A percentile compares a stretch with the other conserved stretches of the same genome.
These are phyloP conservation scores for Cicer yamashitae DNA, from an alignment of 306 rosid genomes.

Conservation along the genomic window DNA sequence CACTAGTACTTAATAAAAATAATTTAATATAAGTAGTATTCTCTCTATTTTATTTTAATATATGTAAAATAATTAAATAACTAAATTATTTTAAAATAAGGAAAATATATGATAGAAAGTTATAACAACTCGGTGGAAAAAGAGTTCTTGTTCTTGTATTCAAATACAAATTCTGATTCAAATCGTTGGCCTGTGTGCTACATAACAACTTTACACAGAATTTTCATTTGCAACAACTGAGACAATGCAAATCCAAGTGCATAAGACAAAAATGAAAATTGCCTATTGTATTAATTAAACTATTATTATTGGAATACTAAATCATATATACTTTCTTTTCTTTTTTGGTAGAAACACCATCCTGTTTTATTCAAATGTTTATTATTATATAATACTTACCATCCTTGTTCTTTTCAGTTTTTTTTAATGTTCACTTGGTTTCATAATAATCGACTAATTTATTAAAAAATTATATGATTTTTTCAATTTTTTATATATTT, in stretches of 20 bases:
- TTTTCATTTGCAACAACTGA: neutral
- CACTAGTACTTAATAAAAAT: too few species aligned
- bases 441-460: too few species aligned
- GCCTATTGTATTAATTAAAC: neutral
- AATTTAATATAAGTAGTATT: too few species aligned
- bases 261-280: neutral
- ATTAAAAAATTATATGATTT: too few species aligned
- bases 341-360: conserved; percentile 27
- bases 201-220: neutral
- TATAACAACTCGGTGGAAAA: too few species aligned
- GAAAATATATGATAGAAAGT: too few species aligned
- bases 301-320: neutral
- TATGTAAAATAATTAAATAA: too few species aligned
- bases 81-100: too few species aligned
- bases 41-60: too few species aligned
- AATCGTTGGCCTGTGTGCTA: neutral
- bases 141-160: too few species aligned
- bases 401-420: conserved; percentile 44
- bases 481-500: too few species aligned
- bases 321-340: neutral
- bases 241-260: conserved; percentile 9
- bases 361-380: conserved; percentile 38
- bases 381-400: conserved; percentile 31
- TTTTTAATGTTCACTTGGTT: neutral
- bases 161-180: neutral